Conservation (phyloP, 2,329 filamentous ascomycete species). For the Botrytis fabae region DNA sequence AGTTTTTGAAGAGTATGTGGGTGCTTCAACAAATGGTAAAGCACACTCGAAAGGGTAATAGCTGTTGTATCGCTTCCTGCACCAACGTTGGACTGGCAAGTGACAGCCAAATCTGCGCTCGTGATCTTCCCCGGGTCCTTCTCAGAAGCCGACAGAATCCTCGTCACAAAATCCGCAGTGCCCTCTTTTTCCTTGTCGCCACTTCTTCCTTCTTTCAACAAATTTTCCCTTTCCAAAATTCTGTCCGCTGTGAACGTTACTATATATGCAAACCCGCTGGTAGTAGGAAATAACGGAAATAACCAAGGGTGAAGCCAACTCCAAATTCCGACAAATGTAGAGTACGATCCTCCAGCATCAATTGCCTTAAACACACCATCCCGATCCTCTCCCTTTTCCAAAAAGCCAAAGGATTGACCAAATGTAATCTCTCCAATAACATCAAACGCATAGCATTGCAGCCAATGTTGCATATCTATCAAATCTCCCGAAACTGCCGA, state of each 20-base stretch:
- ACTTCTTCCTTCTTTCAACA: conserved; percentile 27
- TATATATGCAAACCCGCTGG: conserved; percentile 30
- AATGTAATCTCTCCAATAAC: conserved; percentile 54
- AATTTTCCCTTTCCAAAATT: conserved; percentile 28
- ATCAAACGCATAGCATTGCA: conserved; percentile 52
- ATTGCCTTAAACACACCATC: conserved; percentile 46
- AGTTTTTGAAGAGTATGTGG: conserved; percentile 34
- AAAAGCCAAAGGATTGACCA: conserved; percentile 46
- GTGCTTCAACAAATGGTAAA: conserved; percentile 48
- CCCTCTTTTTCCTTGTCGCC: conserved; percentile 23
- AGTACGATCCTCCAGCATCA: conserved; percentile 42
- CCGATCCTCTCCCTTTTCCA: conserved; percentile 49
- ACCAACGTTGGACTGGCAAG: conserved; percentile 33
- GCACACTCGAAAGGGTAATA: conserved; percentile 47
- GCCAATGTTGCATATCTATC: conserved; percentile 47
- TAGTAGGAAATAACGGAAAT: conserved; percentile 36
- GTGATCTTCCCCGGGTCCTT: conserved; percentile 40
- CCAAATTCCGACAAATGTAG: conserved; percentile 47
- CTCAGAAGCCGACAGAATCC: conserved; percentile 45
- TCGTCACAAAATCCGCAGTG: conserved; percentile 45
- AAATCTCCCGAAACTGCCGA: conserved; percentile 38
- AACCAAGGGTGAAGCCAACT: conserved; percentile 43
- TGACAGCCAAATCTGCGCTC: conserved; percentile 39
- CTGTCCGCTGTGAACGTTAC: conserved; percentile 27
- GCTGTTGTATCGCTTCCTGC: conserved; percentile 51